Evolutionary conservation across 169 alveolate species (phyloP), one percentile per base, ranked within the genome.

Genomic region (Plasmodium fragile): DNA sequence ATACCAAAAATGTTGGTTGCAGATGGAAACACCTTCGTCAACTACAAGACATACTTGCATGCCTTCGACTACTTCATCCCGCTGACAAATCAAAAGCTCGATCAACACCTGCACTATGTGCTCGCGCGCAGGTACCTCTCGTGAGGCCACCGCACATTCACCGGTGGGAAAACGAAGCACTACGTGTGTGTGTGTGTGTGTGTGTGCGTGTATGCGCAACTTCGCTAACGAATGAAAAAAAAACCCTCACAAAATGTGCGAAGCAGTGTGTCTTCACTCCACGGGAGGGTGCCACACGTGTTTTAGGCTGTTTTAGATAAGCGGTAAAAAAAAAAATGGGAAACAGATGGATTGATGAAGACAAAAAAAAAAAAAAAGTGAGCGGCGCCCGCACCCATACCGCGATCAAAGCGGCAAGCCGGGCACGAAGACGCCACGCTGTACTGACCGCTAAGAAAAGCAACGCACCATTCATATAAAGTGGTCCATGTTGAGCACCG

Each of bases 21-120:
- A 36, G 92, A 70, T 41, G 96, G 96, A 3, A 95, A 77, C 18
- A 95, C 87, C 52, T 87, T 96, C 72, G 94, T 95, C 59, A 81
- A 73, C 77, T 94, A 96, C 77, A 92, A 94, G 34, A 96, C 93
- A 39, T 92, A 43, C 45, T 92, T 96, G 59, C 96, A 96, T 65
- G 93, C 95, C 16, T 96, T 96, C 45, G 97, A 96, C 69, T 96
- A 96, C 80, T 87, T 96, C 78, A 92, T 96, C 13, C 97, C 97
- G 11, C 53, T 96, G 3, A 95, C 95, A 13, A 55, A 93, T 69
- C 8, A 83, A 36, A 92, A 93, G 18, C 79, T 92, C 22, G 93
- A 89, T 30, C 53, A 70, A 8, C 87, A 81, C 81, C 45, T 72
- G 69, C 92, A 82, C 84, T 72, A 81, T 32, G 81, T 93, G n/a